Percentiles rank a stretch among this genome's conserved stretches.
These are phyloP conservation scores for Paradendryphiella salina DNA, from an alignment of 2,329 filamentous ascomycete species.

Conservation along the genomic window DNA sequence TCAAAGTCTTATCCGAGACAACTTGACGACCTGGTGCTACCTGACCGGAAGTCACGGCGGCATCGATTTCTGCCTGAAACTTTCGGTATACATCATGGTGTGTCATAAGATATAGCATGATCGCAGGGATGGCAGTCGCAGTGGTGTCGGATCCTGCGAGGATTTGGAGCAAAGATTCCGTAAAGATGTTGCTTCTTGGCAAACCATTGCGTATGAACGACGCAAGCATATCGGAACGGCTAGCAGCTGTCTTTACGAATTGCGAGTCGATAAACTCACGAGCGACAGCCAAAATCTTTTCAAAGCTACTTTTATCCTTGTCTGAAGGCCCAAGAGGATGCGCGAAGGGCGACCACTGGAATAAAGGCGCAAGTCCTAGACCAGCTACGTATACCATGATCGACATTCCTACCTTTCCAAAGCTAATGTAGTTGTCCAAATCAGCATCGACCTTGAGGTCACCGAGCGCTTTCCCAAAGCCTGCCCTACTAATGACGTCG, in stretches of 20 bases:
- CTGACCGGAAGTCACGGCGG: slow-evolving; percentile 32
- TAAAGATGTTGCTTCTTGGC: slow-evolving; percentile 43
- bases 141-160: slow-evolving; percentile 62
- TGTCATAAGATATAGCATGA: slow-evolving; percentile 56
- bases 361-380: slow-evolving; percentile 16
- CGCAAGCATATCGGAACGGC: slow-evolving; percentile 57
- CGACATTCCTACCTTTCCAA: slow-evolving; percentile 41
- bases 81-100: slow-evolving; percentile 51
- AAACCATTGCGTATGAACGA: slow-evolving; percentile 55
- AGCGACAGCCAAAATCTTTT: slow-evolving; percentile 27
- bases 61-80: slow-evolving; percentile 53
- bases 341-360: slow-evolving; percentile 26
- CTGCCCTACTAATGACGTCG: slow-evolving; percentile 58
- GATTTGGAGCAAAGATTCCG: slow-evolving; percentile 51
- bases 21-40: slow-evolving; percentile 34
- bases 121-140: slow-evolving; percentile 58
- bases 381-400: slow-evolving; percentile 8
- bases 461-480: slow-evolving; percentile 56
- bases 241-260: slow-evolving; percentile 44
- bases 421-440: slow-evolving; percentile 49
- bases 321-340: slow-evolving; percentile 29
- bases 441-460: slow-evolving; percentile 55
- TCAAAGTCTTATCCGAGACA: slow-evolving; percentile 52
- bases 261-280: slow-evolving; percentile 26
- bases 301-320: slow-evolving; percentile 39